These are phyloP conservation scores for Tetratostichococcus sp. DNA, from an alignment of 139 green algal genomes.

Conservation along the genomic window DNA sequence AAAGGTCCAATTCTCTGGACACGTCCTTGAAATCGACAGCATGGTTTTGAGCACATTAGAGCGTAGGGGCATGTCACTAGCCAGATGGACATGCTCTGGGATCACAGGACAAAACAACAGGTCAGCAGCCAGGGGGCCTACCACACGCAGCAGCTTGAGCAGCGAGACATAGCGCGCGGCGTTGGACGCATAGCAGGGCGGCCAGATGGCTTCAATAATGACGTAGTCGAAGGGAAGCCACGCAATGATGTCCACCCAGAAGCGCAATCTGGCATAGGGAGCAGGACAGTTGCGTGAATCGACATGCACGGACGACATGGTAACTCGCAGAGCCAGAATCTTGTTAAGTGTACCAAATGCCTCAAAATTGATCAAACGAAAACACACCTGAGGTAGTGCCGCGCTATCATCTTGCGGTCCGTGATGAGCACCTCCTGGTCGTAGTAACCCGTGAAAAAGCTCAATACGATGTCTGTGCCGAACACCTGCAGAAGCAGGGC, in stretches of 20 bases:
- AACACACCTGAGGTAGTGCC: slow-evolving; percentile 9
- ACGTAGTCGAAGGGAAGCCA: slow-evolving; percentile 23
- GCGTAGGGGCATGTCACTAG: too few relatives aligned
- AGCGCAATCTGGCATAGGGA: not conserved
- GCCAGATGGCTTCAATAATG: not conserved
- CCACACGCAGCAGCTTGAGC: not conserved
- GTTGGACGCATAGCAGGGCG: not conserved
- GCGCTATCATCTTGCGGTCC: not conserved
- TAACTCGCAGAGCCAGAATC: too few relatives aligned
- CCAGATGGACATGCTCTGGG: too few relatives aligned
- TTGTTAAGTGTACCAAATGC: too few relatives aligned
- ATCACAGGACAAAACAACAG: too few relatives aligned
- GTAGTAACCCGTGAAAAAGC: slow-evolving; percentile 9
- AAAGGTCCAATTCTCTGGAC: too few relatives aligned
- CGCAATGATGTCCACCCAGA: slow-evolving; percentile 17
- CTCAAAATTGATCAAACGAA: too few relatives aligned
- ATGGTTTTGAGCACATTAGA: too few relatives aligned
- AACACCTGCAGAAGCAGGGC: too few relatives aligned
- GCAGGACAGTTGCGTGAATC: too few relatives aligned
- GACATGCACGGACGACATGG: too few relatives aligned
- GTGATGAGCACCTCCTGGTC: slow-evolving; percentile 20
- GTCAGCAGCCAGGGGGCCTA: not conserved
- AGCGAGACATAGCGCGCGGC: not conserved
- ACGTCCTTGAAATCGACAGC: too few relatives aligned
- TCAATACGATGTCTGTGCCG: slow-evolving; percentile 5